These are phyloP conservation scores for Cerrena zonata DNA, from an alignment of 1,284 basidiomycete genomes.

Conservation along the genomic window DNA sequence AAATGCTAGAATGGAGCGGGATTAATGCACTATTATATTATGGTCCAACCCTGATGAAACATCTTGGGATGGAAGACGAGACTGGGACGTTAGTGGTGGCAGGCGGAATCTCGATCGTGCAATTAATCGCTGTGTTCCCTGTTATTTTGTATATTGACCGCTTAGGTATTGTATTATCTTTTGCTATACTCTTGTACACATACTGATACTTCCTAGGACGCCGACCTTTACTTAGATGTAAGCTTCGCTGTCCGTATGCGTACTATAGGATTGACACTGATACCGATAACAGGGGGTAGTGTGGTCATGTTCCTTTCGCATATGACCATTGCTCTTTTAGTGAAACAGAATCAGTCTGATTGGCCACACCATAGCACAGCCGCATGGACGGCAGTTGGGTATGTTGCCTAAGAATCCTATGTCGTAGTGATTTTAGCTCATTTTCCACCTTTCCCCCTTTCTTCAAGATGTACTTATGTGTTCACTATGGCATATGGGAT, in stretches of 20 bases:
- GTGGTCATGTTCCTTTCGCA: conserved; percentile 69
- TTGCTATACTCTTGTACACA: background rate
- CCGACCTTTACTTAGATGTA: conserved; percentile 56
- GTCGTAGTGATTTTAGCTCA: background rate
- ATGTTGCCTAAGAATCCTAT: conserved; percentile 18
- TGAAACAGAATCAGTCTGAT: conserved; percentile 49
- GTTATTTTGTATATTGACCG: conserved; percentile 67
- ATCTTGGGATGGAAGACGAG: conserved; percentile 53
- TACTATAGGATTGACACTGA: background rate
- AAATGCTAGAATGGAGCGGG: conserved; percentile 66
- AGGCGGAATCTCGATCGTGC: conserved; percentile 75
- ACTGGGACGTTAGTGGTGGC: conserved; percentile 59
- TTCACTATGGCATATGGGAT: conserved; percentile 81
- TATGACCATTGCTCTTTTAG: conserved; percentile 63
- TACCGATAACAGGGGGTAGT: conserved; percentile 48
- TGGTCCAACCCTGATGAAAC: conserved; percentile 64
- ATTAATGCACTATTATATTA: conserved; percentile 80
- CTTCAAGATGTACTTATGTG: conserved; percentile 66
- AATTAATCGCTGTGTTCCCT: conserved; percentile 70
- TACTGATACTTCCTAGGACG: conserved; percentile 38
- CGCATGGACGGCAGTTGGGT: conserved; percentile 66
- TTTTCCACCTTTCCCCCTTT: background rate
- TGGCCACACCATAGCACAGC: conserved; percentile 54
- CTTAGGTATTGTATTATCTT: conserved; percentile 47
- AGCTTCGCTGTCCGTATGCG: conserved; percentile 1